Evolutionary conservation across 2,329 filamentous ascomycete species (phyloP).

Genomic region (Stachybotrys chartarum): DNA sequence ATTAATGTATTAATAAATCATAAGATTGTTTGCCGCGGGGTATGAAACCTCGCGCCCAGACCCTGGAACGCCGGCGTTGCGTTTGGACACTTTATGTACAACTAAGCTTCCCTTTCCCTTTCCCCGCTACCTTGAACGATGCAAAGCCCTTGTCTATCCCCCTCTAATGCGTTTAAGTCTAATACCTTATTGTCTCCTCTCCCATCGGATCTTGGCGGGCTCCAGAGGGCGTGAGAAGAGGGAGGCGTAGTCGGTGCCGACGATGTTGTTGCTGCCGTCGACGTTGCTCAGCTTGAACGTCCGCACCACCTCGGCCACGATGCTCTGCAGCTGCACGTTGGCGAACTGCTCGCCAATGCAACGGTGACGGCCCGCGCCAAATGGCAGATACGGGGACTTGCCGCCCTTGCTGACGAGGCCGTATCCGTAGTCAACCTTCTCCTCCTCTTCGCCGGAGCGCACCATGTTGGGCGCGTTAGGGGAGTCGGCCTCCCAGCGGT

Average conservation of each 20-base stretch:
- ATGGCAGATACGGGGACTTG: conserved; percentile 84
- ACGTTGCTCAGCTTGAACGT: conserved; percentile 73
- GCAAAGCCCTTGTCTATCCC: conserved; percentile 3
- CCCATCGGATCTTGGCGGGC: conserved; percentile 68
- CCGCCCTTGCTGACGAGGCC: conserved; percentile 88
- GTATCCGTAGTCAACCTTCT: conserved; percentile 89
- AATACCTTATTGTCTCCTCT: conserved; percentile 48
- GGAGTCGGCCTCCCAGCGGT: conserved; percentile 73
- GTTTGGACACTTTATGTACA: not conserved
- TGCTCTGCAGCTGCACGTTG: conserved; percentile 84
- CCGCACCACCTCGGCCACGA: conserved; percentile 69
- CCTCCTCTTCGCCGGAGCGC: conserved; percentile 54
- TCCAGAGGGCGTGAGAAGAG: conserved; percentile 68
- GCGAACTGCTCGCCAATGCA: conserved; percentile 98
- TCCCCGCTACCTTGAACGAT: not conserved
- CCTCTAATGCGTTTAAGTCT: not conserved
- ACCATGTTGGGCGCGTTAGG: conserved; percentile 42
- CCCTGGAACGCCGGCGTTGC: not conserved
- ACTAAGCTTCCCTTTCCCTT: not conserved
- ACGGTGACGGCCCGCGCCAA: conserved; percentile 85
- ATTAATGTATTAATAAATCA: not conserved
- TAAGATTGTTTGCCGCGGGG: not conserved
- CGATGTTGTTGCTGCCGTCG: conserved; percentile 61
- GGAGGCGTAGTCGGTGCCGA: conserved; percentile 61
- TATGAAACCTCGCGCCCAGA: not conserved